Percentiles rank a stretch among this genome's conserved stretches.
phyloP scores from a whole-genome alignment of 2,329 filamentous ascomycete species.

The Didymella lethalis region DNA sequence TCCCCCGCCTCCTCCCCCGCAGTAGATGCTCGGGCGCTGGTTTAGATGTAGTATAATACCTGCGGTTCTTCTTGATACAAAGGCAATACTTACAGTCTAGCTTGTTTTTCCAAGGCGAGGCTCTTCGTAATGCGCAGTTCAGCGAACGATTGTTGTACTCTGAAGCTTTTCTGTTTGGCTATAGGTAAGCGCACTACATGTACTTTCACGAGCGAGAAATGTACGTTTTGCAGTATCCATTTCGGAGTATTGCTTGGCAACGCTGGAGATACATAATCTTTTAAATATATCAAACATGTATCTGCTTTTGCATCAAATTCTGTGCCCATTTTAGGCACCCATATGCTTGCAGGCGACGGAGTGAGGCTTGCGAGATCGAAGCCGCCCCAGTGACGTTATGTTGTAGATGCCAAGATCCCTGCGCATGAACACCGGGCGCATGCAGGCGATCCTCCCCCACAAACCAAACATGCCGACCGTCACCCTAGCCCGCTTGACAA shows the following conservation, averaged over 20 bases:
- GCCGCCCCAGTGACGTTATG: constrained; percentile 19
- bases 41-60: constrained; percentile 10
- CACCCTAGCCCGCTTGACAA: constrained; percentile 4
- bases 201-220: neutral
- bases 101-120: neutral
- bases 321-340: neutral
- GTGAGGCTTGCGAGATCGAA: neutral
- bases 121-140: neutral
- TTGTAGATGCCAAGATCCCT: constrained; percentile 19
- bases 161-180: neutral
- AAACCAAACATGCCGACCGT: constrained; percentile 15
- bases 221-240: neutral
- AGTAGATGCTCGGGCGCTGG: constrained; percentile 24
- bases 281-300: neutral
- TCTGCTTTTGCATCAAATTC: neutral
- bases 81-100: constrained; percentile 5
- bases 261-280: neutral
- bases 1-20: constrained; percentile 59
- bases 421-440: constrained; percentile 12
- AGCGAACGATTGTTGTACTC: neutral
- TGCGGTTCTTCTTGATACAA: constrained; percentile 3
- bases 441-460: constrained; percentile 18
- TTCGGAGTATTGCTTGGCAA: neutral
- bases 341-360: neutral
- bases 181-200: constrained; percentile 9